These are phyloP conservation scores for Clonostachys solani DNA, from an alignment of 2,329 filamentous ascomycete species.

Conservation along the genomic window DNA sequence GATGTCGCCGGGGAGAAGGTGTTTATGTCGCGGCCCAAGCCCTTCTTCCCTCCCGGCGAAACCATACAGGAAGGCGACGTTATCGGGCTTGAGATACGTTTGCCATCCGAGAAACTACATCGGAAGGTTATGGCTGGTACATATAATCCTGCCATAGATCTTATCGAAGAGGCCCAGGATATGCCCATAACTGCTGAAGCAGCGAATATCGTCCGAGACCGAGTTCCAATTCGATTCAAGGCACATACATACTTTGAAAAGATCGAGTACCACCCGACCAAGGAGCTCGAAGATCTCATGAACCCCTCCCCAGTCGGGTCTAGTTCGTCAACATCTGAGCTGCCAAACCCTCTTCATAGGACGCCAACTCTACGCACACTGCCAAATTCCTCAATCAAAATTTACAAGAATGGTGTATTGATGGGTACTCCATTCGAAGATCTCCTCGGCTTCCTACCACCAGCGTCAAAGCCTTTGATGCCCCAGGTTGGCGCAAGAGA, in stretches of 20 bases:
- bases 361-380: constrained; percentile 76
- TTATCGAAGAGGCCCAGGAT: constrained; percentile 43
- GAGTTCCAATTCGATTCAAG: constrained; percentile 92
- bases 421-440: constrained; percentile 87
- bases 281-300: constrained; percentile 82
- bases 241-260: constrained; percentile 91
- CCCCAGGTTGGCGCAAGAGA: constrained; percentile 72
- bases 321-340: constrained; percentile 42
- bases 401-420: constrained; percentile 88
- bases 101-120: constrained; percentile 82
- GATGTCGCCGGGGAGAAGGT: constrained; percentile 89
- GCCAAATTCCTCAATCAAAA: constrained; percentile 77
- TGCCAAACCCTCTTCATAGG: constrained; percentile 69
- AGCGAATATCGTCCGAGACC: constrained; percentile 86
- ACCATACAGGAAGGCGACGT: constrained; percentile 87
- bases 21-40: constrained; percentile 88
- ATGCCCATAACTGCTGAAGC: constrained; percentile 47
- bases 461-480: constrained; percentile 68
- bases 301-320: constrained; percentile 55
- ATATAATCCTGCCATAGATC: constrained; percentile 82
- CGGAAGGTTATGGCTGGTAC: constrained; percentile 82
- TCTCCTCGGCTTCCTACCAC: constrained; percentile 85
- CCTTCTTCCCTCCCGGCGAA: constrained; percentile 77
- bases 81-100: constrained; percentile 85
- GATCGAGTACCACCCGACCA: constrained; percentile 81